Evolutionary conservation across 768 basidiomycete genomes (phyloP), one percentile per base, ranked within the genome.

Genomic region (Hericium alpestre): DNA sequence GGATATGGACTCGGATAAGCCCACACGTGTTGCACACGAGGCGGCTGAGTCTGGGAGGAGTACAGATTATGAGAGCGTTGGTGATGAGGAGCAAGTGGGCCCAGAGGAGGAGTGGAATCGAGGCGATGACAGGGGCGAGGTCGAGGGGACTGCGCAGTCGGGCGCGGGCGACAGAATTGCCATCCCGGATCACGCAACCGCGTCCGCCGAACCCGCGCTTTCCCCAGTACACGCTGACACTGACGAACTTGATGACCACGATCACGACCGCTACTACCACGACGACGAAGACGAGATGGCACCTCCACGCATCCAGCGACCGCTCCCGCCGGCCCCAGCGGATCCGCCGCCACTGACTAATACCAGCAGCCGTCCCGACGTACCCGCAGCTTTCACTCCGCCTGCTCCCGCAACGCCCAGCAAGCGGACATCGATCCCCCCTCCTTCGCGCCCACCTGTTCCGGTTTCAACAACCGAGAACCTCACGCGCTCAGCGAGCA

Each of bases 241-340:
- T 46, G 43, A 46, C 16, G 49, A 51, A 23, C 49, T 15, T 16
- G 32, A 25, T 38, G 62, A 64, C 12, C 61, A 61, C 37, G 61
- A 63, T 4, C 60, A 56, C 23, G 59, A 62, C 53, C 60, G 66
- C 61, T 62, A 70, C 56, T 54, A 65, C 39, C 58, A 57, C 20
- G 63, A 60, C 41, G 65, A 66, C 54, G 43, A 46, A 46, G 61
- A 62, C 58, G 65, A 68, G 50, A 63, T 69, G 61, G 64, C 66
- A 3, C 67, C 70, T 3, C 65, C 72, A 7, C 71, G 66, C 50
- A 63, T 70, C 25, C 67, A 62, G 13, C 68, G 67, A 53, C 65
- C 66, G 0, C 60, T 68, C 53, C 74, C 69, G 0, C 66, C 70
- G 0, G 69, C 72, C 18, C 73, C 73, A 0, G 66, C 66, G 22